Conservation (phyloP, 108 stramenopile species). For the Bacterosira constricta region DNA sequence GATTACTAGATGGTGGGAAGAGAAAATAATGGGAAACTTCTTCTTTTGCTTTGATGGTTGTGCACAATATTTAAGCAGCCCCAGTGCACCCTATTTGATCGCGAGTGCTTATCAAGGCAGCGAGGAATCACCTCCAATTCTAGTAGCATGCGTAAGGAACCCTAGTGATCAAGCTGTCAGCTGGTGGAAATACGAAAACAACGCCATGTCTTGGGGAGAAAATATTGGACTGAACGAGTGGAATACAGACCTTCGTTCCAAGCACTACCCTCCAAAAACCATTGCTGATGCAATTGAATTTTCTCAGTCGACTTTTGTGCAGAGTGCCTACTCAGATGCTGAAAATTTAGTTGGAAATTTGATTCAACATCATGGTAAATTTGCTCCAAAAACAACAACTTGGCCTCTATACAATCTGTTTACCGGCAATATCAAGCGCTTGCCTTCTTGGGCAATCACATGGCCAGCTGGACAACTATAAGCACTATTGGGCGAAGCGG, state of each 20-base stretch:
- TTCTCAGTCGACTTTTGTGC: constrained; percentile 35
- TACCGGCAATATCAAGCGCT: not conserved
- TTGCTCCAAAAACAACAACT: not conserved
- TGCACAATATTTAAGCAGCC: constrained; percentile 68
- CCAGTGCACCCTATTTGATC: constrained; percentile 62
- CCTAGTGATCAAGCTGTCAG: constrained; percentile 68
- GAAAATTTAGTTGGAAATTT: constrained; percentile 25
- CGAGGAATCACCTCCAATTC: constrained; percentile 39
- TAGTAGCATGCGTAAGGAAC: constrained; percentile 61
- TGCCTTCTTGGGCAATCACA: constrained; percentile 67
- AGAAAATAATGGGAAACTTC: constrained; percentile 37
- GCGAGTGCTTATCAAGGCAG: constrained; percentile 50
- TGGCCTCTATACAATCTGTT: not conserved
- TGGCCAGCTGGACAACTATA: constrained; percentile 74
- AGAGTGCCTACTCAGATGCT: constrained; percentile 34
- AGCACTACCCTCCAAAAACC: constrained; percentile 49
- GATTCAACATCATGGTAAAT: not conserved
- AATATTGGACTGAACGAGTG: constrained; percentile 53
- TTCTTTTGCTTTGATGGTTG: constrained; percentile 75
- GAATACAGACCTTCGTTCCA: constrained; percentile 52
- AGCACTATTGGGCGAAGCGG: constrained; percentile 57
- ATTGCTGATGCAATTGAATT: constrained; percentile 51
- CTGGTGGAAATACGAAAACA: constrained; percentile 75
- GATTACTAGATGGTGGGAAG: constrained; percentile 56
- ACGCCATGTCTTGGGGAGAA: constrained; percentile 60